These are phyloP conservation scores for Spathaspora sp. DNA, from an alignment of 1,139 yeast genomes.

Conservation along the genomic window DNA sequence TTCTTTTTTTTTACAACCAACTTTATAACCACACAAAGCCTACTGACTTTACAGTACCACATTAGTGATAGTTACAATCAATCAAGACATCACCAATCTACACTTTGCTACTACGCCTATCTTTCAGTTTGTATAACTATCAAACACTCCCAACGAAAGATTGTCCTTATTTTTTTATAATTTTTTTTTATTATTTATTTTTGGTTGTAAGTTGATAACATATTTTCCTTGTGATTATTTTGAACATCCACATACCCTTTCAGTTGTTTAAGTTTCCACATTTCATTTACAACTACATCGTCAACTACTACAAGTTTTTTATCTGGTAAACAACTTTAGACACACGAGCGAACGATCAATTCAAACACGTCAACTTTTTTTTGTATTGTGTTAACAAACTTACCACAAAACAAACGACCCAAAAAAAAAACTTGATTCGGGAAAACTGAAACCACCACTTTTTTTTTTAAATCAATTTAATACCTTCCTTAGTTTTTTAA, in stretches of 20 bases:
- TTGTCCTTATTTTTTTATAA: background rate
- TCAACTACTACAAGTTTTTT: background rate
- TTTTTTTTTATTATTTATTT: too few relatives aligned
- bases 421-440: slow-evolving; percentile 1
- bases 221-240: background rate
- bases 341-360: background rate
- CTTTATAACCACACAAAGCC: background rate
- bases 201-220: background rate
- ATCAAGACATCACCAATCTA: background rate
- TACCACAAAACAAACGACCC: background rate
- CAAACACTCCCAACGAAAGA: background rate
- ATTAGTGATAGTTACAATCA: background rate
- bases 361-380: slow-evolving; percentile 1
- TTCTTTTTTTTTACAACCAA: background rate
- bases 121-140: background rate
- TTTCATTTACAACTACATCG: background rate
- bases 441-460: background rate
- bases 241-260: too few relatives aligned
- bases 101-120: background rate
- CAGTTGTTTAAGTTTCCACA: too few relatives aligned
- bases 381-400: background rate
- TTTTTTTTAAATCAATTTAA: background rate
- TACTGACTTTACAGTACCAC: background rate
- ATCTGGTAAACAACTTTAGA: background rate
- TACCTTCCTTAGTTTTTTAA: too few relatives aligned